Conservation (phyloP, 2,329 filamentous ascomycete species). For the Ophiostoma angusticollis region DNA sequence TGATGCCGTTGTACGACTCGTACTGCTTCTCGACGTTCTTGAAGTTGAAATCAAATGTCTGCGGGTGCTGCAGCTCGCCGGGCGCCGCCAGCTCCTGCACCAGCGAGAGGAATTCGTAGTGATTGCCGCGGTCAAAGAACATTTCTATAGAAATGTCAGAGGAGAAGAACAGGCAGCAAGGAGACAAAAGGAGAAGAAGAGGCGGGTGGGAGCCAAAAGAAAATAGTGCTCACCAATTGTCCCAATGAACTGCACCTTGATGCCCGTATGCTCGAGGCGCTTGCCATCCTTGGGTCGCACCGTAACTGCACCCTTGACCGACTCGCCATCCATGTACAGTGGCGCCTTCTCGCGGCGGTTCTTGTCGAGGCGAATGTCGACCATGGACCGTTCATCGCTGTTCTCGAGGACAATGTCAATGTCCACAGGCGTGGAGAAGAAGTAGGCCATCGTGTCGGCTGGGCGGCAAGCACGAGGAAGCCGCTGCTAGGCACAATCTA, state of each 20-base stretch:
- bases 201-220: constrained; percentile 1
- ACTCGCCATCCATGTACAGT: constrained; percentile 95
- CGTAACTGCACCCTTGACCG: constrained; percentile 90
- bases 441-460: constrained; percentile 66
- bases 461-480: neutral
- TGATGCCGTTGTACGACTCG: constrained; percentile 99
- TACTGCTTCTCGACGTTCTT: constrained; percentile 99
- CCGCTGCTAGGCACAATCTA: neutral
- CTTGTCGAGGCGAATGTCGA: constrained; percentile 98
- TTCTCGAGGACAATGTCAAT: constrained; percentile 98
- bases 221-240: constrained; percentile 64
- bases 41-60: constrained; percentile 99
- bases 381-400: constrained; percentile 83
- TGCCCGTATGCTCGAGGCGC: constrained; percentile 91
- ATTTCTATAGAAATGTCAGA: constrained; percentile 52
- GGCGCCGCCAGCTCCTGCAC: constrained; percentile 94
- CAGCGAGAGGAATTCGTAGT: constrained; percentile 96
- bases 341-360: constrained; percentile 93
- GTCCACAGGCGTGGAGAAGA: constrained; percentile 95
- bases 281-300: constrained; percentile 96
- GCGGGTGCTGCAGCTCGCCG: constrained; percentile 94
- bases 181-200: constrained; percentile 1
- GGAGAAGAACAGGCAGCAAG: neutral
- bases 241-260: constrained; percentile 99
- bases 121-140: constrained; percentile 99